Conservation (phyloP, 495 filamentous ascomycete genomes). For the Xylaria palmicola region DNA sequence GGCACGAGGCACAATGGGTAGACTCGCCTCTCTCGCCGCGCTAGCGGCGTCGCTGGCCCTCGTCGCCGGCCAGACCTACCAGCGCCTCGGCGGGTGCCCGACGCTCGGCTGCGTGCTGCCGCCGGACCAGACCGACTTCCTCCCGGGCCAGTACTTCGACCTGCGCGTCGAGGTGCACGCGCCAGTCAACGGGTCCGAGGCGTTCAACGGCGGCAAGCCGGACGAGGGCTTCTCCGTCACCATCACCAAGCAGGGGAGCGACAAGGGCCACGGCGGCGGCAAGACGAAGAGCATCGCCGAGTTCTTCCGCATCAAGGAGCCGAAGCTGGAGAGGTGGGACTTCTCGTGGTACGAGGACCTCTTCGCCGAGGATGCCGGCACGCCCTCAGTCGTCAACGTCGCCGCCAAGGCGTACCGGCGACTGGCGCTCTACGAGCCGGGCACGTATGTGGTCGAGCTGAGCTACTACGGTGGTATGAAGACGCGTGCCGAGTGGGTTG, state of each 20-base stretch:
- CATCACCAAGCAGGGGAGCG: slow-evolving; percentile 60
- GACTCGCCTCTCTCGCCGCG: slow-evolving; percentile 1
- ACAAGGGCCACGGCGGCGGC: no score
- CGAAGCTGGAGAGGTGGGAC: slow-evolving; percentile 66
- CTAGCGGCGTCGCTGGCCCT: slow-evolving; percentile 33
- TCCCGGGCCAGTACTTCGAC: slow-evolving; percentile 73
- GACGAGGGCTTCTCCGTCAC: slow-evolving; percentile 70
- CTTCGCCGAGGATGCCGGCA: slow-evolving; percentile 64
- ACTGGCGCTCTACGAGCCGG: slow-evolving; percentile 66
- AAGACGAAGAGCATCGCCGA: slow-evolving; percentile 47
- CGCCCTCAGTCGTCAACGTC: slow-evolving; percentile 66
- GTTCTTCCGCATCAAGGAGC: slow-evolving; percentile 61
- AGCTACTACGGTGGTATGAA: slow-evolving; percentile 64
- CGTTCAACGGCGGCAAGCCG: slow-evolving; percentile 54
- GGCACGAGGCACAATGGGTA: not conserved
- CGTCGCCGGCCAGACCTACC: slow-evolving; percentile 62
- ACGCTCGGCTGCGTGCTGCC: slow-evolving; percentile 72
- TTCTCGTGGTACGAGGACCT: slow-evolving; percentile 74
- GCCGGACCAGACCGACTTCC: slow-evolving; percentile 74
- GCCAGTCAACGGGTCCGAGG: slow-evolving; percentile 72
- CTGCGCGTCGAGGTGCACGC: slow-evolving; percentile 75
- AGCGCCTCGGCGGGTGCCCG: slow-evolving; percentile 68
- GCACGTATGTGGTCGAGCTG: slow-evolving; percentile 68
- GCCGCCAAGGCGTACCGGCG: slow-evolving; percentile 67
- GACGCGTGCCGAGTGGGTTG: slow-evolving; percentile 67